These are phyloP conservation scores for Fraxinus floribunda DNA, from an alignment of 305 asterid genomes.

Conservation along the genomic window DNA sequence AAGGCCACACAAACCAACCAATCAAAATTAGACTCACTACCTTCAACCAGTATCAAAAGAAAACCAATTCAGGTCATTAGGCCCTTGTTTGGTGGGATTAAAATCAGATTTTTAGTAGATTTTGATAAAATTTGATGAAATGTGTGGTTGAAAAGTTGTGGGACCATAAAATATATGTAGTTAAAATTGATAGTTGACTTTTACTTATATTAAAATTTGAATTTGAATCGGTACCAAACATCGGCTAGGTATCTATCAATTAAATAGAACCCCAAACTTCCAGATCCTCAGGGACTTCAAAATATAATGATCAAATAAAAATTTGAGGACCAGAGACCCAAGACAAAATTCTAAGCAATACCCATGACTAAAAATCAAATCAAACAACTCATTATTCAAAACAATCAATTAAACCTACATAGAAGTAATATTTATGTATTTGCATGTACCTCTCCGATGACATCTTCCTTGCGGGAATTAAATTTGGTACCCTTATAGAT, in stretches of 20 bases:
- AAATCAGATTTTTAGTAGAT: too few relatives aligned
- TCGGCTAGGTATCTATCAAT: not conserved
- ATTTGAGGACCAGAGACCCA: not conserved
- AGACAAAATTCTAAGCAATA: not conserved
- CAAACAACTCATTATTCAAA: conserved; percentile 5
- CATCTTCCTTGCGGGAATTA: conserved; percentile 91
- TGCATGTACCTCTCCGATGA: conserved; percentile 56
- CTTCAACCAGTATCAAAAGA: not conserved
- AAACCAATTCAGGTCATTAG: not conserved
- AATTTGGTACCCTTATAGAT: conserved; percentile 83
- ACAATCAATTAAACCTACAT: not conserved
- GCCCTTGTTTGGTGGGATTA: too few relatives aligned
- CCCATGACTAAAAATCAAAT: not conserved
- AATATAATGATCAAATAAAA: not conserved
- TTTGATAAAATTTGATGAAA: too few relatives aligned
- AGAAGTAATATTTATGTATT: not conserved
- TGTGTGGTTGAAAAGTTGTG: too few relatives aligned
- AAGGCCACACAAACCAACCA: not conserved
- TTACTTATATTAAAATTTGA: too few relatives aligned
- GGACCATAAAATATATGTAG: too few relatives aligned
- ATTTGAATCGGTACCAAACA: too few relatives aligned
- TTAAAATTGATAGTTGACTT: too few relatives aligned
- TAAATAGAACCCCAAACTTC: not conserved
- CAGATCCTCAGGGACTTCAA: not conserved
- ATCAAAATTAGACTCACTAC: not conserved